Evolutionary conservation across 768 basidiomycete genomes (phyloP), one percentile per base, ranked within the genome.

Genomic region (Calocybe gangraenosa): DNA sequence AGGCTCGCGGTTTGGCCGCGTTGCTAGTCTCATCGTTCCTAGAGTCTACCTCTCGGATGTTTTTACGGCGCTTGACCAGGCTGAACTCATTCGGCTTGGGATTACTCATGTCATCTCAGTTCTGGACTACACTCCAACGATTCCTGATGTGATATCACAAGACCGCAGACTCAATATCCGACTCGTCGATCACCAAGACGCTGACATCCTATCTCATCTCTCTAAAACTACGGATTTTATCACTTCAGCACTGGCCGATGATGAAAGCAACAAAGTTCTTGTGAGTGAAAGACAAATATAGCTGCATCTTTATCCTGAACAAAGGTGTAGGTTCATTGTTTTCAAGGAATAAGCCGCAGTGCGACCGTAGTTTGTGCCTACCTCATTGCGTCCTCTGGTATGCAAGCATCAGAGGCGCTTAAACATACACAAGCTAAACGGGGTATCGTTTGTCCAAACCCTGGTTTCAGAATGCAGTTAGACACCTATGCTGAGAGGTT

Each of bases 341-440:
- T 80, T 32, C 79, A 81, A 62, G 88, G 88, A 33, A 74, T 88
- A 47, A 86, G 84, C 54, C 75, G 88, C 18, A 86, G 84, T 34
- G 75, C 87, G 0, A 87, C 84, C 3, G 75, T 88, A 20, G 79
- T 89, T 3, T 81, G 82, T 50, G 88, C 85, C 42, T 90, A 87
- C 63, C 66, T 84, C 34, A 63, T 82, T 15, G 73, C 75, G 14
- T 71, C 75, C 8, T 73, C 67, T 20, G 64, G 68, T 14, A 81
- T 85, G 78, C 59, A 61, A 3, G 69, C 77, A 9, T 42, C 53
- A 19, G 75, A 83, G 45, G 74, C 84, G 7, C 71, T 87, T 52
- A 67, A 62, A 20, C 75, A 75, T 46, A 75, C 79, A 25, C 73
- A 73, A 51, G 62, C 71, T 30, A 74, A 76, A 39, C 82, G 87